Conservation (phyloP, 2,329 filamentous ascomycete species). For the Xylariaceae sp. region DNA sequence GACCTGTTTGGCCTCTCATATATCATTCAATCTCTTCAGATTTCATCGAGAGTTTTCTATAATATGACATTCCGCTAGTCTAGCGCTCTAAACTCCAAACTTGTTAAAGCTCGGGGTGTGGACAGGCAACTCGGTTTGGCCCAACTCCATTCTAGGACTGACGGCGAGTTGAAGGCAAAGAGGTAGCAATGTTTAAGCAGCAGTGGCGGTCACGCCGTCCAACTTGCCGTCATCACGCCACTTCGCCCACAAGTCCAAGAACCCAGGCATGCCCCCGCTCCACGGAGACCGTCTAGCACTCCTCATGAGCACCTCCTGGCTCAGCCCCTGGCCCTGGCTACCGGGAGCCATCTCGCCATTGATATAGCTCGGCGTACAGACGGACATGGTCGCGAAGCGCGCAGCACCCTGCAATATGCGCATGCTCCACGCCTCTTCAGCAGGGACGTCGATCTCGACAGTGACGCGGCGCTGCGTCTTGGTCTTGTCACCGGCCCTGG, state of each 20-base stretch:
- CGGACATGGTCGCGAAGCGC: slow-evolving; percentile 48
- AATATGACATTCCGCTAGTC: no score
- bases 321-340: slow-evolving; percentile 18
- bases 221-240: slow-evolving; percentile 44
- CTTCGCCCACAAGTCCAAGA: slow-evolving; percentile 33
- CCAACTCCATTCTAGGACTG: no score
- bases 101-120: no score
- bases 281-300: slow-evolving; percentile 40
- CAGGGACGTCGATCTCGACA: slow-evolving; percentile 54
- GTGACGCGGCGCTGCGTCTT: slow-evolving; percentile 29
- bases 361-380: slow-evolving; percentile 63
- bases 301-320: slow-evolving; percentile 43
- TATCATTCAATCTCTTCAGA: no score
- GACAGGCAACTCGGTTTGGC: no score
- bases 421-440: slow-evolving; percentile 56
- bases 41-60: no score
- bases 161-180: no score
- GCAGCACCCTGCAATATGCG: slow-evolving; percentile 44
- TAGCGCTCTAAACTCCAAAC: no score
- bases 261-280: slow-evolving; percentile 44
- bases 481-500: slow-evolving; percentile 32
- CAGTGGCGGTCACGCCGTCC: slow-evolving; percentile 30
- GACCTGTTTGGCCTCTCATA: no score
- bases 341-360: slow-evolving; percentile 53
- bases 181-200: no score